These are phyloP conservation scores for Pyrenochaeta sp. DNA, from an alignment of 2,329 filamentous ascomycete species.

Conservation along the genomic window DNA sequence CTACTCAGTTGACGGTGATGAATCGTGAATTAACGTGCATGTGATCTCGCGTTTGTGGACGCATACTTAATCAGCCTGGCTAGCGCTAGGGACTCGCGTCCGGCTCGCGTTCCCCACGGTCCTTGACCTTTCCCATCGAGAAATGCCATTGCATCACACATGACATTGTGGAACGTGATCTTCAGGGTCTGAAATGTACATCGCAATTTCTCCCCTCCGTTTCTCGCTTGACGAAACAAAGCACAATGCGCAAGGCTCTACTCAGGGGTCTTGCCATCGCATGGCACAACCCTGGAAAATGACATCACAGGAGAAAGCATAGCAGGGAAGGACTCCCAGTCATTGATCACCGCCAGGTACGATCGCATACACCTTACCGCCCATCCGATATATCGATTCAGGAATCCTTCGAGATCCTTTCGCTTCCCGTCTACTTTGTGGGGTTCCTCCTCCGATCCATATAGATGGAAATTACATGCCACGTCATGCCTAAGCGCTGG, in stretches of 20 bases:
- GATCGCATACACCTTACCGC: constrained; percentile 1
- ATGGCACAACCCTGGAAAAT: background rate
- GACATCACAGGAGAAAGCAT: background rate
- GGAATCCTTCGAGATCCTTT: background rate
- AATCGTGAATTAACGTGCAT: background rate
- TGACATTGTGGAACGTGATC: background rate
- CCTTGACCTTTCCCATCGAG: background rate
- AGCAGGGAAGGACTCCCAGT: background rate
- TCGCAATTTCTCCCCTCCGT: background rate
- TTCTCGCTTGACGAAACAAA: background rate
- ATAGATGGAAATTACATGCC: constrained; percentile 19
- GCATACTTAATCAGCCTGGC: background rate
- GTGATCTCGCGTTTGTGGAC: background rate
- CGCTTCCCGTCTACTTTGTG: background rate
- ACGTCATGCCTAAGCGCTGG: constrained; percentile 54
- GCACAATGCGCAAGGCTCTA: background rate
- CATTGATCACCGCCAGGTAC: background rate
- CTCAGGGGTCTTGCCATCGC: background rate
- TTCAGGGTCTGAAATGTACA: background rate
- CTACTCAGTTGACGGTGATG: background rate
- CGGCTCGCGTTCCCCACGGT: background rate
- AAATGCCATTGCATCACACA: constrained; percentile 1
- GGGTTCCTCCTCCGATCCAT: background rate
- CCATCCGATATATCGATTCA: background rate
- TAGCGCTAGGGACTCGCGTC: background rate